Evolutionary conservation across 148 eudicot genomes (phyloP), one percentile per base, ranked within the genome.

Genomic region (Amaranthus hypochondriacus): DNA sequence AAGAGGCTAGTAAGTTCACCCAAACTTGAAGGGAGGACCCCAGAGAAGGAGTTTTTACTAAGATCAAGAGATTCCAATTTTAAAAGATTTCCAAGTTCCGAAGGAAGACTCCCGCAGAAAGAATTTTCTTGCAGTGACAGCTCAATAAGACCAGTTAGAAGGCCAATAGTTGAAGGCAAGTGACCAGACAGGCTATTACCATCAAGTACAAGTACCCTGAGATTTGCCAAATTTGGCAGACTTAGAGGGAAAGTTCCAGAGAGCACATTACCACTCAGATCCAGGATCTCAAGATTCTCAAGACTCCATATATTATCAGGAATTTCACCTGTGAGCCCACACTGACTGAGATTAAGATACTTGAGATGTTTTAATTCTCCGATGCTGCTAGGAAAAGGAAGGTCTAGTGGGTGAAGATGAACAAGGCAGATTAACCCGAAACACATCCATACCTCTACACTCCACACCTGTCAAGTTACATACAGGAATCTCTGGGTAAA

Each of bases 391-490:
- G 93, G 97, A 75, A 94, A 88, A 10, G 90, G 91, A 79, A 88
- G 79, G 77, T 69, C 73, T 68, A 89, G 76, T 48, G 92, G 92
- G 86, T 28, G 75, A 73, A 2, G 52, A 28, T 4, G 76, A 58
- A 82, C 88, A 91, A 7, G 93, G 79, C 42, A 92, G 59, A 76
- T 88, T 73, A 42, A 93, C 77, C 54, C 76, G 80, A 62, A 9
- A 69, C 49, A 89, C 91, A 50, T 51, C 65, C 6, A 77, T 65
- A 18, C 83, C 89, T 46, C 81, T 81, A 71, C 98, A 93, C 14
- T 50, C 66, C 72, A 93, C 83, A 39, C 98, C 95, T 21, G 84
- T 84, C 92, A 91, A 87, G 75, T 78, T 79, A 85, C 98, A 93
- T 11, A 92, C 90, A 66, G 86, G 76, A 51, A 71, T 70, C 39